Conservation (phyloP, 2,329 filamentous ascomycete genomes). For the Fusarium papillatum region DNA sequence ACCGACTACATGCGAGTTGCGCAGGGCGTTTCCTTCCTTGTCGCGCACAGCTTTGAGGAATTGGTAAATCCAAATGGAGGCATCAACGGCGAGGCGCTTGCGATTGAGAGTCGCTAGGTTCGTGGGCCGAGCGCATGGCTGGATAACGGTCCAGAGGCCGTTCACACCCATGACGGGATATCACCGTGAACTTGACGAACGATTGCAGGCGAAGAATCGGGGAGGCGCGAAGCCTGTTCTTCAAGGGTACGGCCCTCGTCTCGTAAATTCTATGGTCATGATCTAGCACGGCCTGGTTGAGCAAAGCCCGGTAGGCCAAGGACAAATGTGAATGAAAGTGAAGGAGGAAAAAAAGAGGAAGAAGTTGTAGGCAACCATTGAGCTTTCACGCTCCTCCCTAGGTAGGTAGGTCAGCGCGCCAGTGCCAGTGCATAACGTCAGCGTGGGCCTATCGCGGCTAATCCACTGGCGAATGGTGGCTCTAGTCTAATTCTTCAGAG, state of each 20-base stretch:
- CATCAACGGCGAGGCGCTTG: constrained; percentile 96
- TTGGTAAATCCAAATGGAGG: constrained; percentile 99
- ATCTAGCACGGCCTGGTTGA: background rate
- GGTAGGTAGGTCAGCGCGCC: background rate
- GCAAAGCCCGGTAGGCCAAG: background rate
- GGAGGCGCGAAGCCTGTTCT: constrained; percentile 17
- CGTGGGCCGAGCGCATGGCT: constrained; percentile 94
- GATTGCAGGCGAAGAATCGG: background rate
- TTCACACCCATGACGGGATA: constrained; percentile 87
- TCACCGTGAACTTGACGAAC: constrained; percentile 21
- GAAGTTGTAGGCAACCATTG: constrained; percentile 8
- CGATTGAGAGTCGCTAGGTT: constrained; percentile 97
- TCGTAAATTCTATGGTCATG: constrained; percentile 22
- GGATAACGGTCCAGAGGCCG: constrained; percentile 95
- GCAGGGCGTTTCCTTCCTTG: constrained; percentile 96
- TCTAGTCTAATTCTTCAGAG: constrained; percentile 9
- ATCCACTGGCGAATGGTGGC: constrained; percentile 24
- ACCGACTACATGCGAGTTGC: constrained; percentile 95
- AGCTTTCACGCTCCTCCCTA: constrained; percentile 12
- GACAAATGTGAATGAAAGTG: background rate
- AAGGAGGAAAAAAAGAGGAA: background rate
- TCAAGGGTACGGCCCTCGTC: constrained; percentile 40
- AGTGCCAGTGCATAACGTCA: constrained; percentile 38
- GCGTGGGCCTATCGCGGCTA: constrained; percentile 32
- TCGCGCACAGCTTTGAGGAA: constrained; percentile 99